Evolutionary conservation across 1,284 basidiomycete species (phyloP), one percentile per base, ranked within the genome.

Genomic region (Laetiporus sulphureus): DNA sequence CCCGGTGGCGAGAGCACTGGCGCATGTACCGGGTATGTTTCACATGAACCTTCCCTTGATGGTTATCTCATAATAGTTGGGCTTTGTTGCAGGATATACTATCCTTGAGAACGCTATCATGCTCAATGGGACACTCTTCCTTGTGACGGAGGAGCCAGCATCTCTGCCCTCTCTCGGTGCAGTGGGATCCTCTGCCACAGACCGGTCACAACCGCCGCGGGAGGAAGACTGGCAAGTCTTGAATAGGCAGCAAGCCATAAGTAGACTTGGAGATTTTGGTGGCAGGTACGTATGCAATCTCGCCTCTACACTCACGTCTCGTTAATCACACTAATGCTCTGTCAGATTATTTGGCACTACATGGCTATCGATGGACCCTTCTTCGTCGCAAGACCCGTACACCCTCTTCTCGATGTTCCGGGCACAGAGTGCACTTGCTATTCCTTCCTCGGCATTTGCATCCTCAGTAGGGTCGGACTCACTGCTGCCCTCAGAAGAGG

Each of bases 321-420:
- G 4, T 3, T 30, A 22, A 32, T 12, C 38, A 7, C 12, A 13
- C 5, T 15, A 8, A 8, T n/a, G 22, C 52, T n/a, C 43, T 19
- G 18, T 44, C 30, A 61, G 59, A 20, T 49, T 61, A 16, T 51
- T 52, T 37, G 57, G 56, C 23, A 58, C 57, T 5, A 55, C 55
- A 16, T 59, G 58, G 55, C 42, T 61, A 13, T 45, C 57, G 13
- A 53, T 57, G 8, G 60, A 56, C 24, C 47, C 46, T n/a, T 49
- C 55, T 5, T 41, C 52, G 42, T 41, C 50, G 10, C 56, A 58
- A 75, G 81, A 81, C 55, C 78, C 80, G 40, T 79, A 86, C 41
- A 84, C 87, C 0, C 67, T 93, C 22, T 74, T 91, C 36, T 77
- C 87, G 3, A 67, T 93, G 22, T 89, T 86, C 80, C 75, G 85